Percentiles rank a stretch among this genome's conserved stretches.
Evolutionary conservation across 768 basidiomycete species (phyloP).

Genomic region (Omphalotus guepiniiformis): DNA sequence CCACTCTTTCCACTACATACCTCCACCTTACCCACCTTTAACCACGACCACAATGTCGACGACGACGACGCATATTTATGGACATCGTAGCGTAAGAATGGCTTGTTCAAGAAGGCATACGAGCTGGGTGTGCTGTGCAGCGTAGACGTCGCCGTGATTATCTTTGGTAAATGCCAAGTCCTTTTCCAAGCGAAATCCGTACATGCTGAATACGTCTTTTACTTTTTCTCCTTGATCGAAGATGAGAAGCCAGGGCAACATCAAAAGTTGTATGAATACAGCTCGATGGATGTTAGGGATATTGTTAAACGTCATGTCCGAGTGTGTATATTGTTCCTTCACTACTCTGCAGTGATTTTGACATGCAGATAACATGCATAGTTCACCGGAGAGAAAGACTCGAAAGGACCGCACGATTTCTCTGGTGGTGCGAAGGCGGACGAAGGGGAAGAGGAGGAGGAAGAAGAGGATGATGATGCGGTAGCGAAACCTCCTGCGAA

Average conservation of each 20-base stretch:
- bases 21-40: constrained; percentile 7
- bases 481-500: neutral
- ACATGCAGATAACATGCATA: too few species aligned
- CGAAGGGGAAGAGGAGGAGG: constrained; percentile 1
- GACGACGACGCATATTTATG: neutral
- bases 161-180: constrained; percentile 49
- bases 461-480: constrained; percentile 10
- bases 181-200: neutral
- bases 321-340: neutral
- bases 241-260: constrained; percentile 9
- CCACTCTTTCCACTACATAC: neutral
- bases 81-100: constrained; percentile 58
- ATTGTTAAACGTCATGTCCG: constrained; percentile 8
- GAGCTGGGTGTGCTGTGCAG: constrained; percentile 76
- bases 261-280: constrained; percentile 8
- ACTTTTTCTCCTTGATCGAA: neutral
- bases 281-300: constrained; percentile 7
- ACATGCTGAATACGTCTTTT: neutral
- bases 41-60: neutral
- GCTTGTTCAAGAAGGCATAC: constrained; percentile 76
- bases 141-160: constrained; percentile 71
- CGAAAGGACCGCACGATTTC: constrained; percentile 6
- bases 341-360: neutral
- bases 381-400: constrained; percentile 9
- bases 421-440: neutral